Percentiles rank a stretch among this genome's conserved stretches.
phyloP scores from a whole-genome alignment of 306 rosid species.

The Geum urbanum region DNA sequence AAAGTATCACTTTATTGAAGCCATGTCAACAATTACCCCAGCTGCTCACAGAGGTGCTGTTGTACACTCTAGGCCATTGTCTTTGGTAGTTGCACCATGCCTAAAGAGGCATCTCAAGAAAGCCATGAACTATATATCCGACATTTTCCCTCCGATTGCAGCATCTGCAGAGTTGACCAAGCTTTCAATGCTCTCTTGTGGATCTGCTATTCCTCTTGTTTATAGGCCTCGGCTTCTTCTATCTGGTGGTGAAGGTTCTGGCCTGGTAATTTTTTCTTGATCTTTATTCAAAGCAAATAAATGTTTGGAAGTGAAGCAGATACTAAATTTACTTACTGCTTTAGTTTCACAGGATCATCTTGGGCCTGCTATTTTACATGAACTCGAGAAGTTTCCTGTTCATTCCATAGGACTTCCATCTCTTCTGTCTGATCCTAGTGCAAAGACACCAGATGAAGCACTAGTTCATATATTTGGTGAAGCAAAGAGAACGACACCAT shows the following conservation, averaged over 20 bases:
- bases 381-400: slow-evolving; percentile 93
- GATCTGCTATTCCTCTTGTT: slow-evolving; percentile 90
- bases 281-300: slow-evolving; percentile 32
- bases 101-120: slow-evolving; percentile 64
- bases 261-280: slow-evolving; percentile 77
- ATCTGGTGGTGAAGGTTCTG: slow-evolving; percentile 88
- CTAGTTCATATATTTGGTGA: slow-evolving; percentile 95
- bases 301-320: slow-evolving; percentile 28
- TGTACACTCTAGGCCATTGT: slow-evolving; percentile 92
- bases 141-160: slow-evolving; percentile 63
- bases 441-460: slow-evolving; percentile 97
- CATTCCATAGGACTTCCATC: slow-evolving; percentile 94
- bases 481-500: slow-evolving; percentile 93
- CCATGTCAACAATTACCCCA: slow-evolving; percentile 96
- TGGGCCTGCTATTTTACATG: slow-evolving; percentile 97
- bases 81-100: slow-evolving; percentile 86
- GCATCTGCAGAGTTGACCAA: slow-evolving; percentile 68
- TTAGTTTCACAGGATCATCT: slow-evolving; percentile 99
- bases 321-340: slow-evolving; percentile 87
- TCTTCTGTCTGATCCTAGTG: slow-evolving; percentile 96
- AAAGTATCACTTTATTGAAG: slow-evolving; percentile 86
- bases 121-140: slow-evolving; percentile 63
- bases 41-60: slow-evolving; percentile 96
- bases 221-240: slow-evolving; percentile 90
- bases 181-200: slow-evolving; percentile 83